A percentile compares a stretch with the other conserved stretches of the same genome.
Evolutionary conservation across 306 rosid species (phyloP).

Genomic region (Cicer bijugum): DNA sequence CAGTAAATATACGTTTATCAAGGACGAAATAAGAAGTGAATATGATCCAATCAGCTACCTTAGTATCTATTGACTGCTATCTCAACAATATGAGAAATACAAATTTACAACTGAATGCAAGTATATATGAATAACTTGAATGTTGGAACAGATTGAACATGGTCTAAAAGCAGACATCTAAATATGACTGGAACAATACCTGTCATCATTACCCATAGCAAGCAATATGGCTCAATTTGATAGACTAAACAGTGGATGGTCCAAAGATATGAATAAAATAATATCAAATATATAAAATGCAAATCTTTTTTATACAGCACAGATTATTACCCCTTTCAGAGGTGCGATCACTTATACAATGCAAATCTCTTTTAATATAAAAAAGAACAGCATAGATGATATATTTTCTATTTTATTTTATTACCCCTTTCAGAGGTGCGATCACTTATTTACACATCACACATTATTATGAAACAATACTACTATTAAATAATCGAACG

Average conservation of each 20-base stretch:
- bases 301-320: background rate
- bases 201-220: background rate
- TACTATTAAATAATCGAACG: conserved; percentile 16
- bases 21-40: conserved; percentile 20
- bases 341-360: background rate
- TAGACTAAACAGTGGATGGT: conserved; percentile 22
- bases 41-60: conserved; percentile 18
- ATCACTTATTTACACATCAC: conserved; percentile 1
- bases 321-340: background rate
- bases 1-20: conserved; percentile 35
- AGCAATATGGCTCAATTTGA: conserved; percentile 8
- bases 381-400: conserved; percentile 13
- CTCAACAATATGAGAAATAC: conserved; percentile 23
- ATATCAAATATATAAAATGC: background rate
- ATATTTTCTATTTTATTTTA: conserved; percentile 24
- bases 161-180: conserved; percentile 26
- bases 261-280: background rate
- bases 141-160: conserved; percentile 21
- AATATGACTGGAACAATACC: conserved; percentile 16
- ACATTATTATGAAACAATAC: background rate
- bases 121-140: conserved; percentile 29
- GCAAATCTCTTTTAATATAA: conserved; percentile 1
- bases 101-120: background rate
- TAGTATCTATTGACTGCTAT: conserved; percentile 12
- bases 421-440: background rate